Evolutionary conservation across 2,329 filamentous ascomycete genomes (phyloP).

Genomic region (Aspergillus glaucus): DNA sequence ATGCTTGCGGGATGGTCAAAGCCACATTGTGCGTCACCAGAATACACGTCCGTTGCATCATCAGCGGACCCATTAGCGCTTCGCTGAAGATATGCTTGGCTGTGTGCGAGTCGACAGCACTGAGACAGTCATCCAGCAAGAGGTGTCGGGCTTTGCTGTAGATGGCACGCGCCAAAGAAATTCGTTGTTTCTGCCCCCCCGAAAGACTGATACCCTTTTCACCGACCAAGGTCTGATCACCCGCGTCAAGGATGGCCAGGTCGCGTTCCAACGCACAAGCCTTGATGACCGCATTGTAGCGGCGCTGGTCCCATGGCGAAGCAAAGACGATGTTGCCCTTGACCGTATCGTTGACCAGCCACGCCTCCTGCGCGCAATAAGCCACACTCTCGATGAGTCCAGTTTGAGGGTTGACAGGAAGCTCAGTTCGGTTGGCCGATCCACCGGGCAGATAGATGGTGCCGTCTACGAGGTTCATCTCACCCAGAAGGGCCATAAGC

Average conservation of each 20-base stretch:
- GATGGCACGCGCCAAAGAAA: constrained; percentile 91
- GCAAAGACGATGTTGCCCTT: constrained; percentile 94
- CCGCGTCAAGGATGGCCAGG: constrained; percentile 82
- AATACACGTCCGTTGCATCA: constrained; percentile 84
- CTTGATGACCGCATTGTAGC: constrained; percentile 81
- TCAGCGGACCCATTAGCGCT: constrained; percentile 81
- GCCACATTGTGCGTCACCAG: constrained; percentile 91
- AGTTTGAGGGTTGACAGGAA: constrained; percentile 73
- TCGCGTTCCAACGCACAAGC: constrained; percentile 90
- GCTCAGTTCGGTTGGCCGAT: constrained; percentile 69
- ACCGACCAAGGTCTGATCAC: constrained; percentile 88
- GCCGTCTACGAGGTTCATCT: constrained; percentile 84
- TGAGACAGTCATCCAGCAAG: constrained; percentile 89
- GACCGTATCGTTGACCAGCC: constrained; percentile 93
- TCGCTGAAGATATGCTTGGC: constrained; percentile 97
- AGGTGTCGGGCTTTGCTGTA: constrained; percentile 91
- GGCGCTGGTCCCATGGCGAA: constrained; percentile 67
- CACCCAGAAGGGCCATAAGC: constrained; percentile 89
- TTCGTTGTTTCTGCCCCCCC: constrained; percentile 94
- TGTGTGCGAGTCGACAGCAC: constrained; percentile 94
- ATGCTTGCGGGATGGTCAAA: constrained; percentile 74
- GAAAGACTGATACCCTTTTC: constrained; percentile 97
- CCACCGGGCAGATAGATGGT: constrained; percentile 80
- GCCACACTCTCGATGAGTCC: constrained; percentile 86
- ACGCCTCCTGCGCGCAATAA: constrained; percentile 94